Evolutionary conservation across 805 yeast species (phyloP).

Genomic region (Metschnikowia amazonensis): DNA sequence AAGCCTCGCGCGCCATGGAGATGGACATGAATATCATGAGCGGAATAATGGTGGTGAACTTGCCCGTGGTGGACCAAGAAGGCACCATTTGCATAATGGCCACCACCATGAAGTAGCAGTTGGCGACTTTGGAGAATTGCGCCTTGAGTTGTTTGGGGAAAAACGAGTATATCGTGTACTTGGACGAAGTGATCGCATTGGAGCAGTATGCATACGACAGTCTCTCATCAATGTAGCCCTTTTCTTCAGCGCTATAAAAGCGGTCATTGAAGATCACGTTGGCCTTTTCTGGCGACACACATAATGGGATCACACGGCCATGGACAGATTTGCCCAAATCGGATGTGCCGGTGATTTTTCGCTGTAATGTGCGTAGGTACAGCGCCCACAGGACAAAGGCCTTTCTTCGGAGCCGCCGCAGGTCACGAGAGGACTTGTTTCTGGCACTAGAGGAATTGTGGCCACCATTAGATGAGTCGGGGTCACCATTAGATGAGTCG

Average conservation of each 20-base stretch:
- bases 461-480: too few relatives aligned
- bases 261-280: conserved; percentile 29
- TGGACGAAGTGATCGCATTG: conserved; percentile 80
- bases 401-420: conserved; percentile 12
- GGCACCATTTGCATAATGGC: conserved; percentile 95
- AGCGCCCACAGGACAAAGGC: conserved; percentile 26
- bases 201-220: conserved; percentile 53
- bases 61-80: conserved; percentile 95
- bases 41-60: conserved; percentile 90
- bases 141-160: conserved; percentile 85
- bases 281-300: conserved; percentile 38
- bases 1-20: conserved; percentile 89
- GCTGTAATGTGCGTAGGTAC: not conserved
- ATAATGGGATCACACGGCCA: conserved; percentile 76
- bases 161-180: conserved; percentile 76
- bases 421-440: too few relatives aligned
- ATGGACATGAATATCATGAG: conserved; percentile 79
- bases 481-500: too few relatives aligned
- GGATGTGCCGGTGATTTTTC: conserved; percentile 8
- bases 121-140: conserved; percentile 91
- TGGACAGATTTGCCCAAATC: conserved; percentile 28
- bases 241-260: conserved; percentile 20
- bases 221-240: conserved; percentile 65
- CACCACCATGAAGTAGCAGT: conserved; percentile 82
- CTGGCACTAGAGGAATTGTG: too few relatives aligned